phyloP scores from a whole-genome alignment of 2,329 filamentous ascomycete species.

The Arthrobotrys sphaeroides region DNA sequence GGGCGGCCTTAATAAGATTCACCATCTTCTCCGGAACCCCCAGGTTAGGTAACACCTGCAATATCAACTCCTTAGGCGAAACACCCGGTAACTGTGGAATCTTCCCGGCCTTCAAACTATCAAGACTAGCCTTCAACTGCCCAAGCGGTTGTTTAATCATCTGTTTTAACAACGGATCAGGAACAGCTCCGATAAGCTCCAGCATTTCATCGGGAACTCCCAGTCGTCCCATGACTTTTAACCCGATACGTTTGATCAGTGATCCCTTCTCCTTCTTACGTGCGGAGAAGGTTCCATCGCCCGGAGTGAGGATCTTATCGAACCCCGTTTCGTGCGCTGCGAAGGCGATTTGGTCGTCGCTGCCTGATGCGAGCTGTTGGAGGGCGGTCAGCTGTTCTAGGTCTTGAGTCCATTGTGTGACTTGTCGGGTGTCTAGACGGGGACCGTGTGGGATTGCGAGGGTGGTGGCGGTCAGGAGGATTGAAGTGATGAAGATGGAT shows the following conservation, averaged over 20 bases:
- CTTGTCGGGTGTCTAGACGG: background rate
- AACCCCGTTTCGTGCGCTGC: background rate
- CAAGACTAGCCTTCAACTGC: constrained; percentile 4
- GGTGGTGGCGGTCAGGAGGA: constrained; percentile 14
- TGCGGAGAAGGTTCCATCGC: background rate
- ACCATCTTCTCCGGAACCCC: constrained; percentile 26
- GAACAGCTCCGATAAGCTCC: constrained; percentile 35
- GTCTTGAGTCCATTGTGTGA: background rate
- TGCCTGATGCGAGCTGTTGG: background rate
- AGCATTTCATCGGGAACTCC: constrained; percentile 37
- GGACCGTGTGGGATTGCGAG: constrained; percentile 9
- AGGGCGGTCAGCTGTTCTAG: constrained; percentile 5
- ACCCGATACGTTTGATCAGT: constrained; percentile 23
- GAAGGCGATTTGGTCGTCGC: background rate
- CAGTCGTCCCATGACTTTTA: constrained; percentile 16
- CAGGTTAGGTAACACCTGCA: constrained; percentile 33
- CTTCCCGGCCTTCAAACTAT: constrained; percentile 5
- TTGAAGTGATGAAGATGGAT: constrained; percentile 12
- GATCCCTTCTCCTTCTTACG: background rate
- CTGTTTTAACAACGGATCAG: constrained; percentile 20
- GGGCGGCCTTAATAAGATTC: constrained; percentile 32
- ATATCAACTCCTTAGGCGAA: constrained; percentile 30
- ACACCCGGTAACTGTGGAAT: constrained; percentile 21
- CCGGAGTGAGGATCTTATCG: background rate
- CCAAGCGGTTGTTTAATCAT: constrained; percentile 35